Evolutionary conservation across 2,329 filamentous ascomycete species (phyloP), one percentile per base, ranked within the genome.

Genomic region (Monosporascus sp.): DNA sequence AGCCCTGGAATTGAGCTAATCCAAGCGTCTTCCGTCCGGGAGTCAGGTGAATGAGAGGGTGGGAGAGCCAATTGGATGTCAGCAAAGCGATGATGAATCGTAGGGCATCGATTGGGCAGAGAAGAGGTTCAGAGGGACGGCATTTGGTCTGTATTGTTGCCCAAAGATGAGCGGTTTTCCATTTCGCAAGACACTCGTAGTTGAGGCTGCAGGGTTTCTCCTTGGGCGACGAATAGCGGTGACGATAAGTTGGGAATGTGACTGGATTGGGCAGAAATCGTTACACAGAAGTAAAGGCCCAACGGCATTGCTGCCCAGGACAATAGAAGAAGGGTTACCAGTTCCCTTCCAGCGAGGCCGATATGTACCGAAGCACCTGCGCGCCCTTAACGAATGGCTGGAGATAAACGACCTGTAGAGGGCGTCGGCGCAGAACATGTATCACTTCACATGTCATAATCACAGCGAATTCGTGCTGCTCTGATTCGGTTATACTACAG

Each of bases 251-350:
- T 55, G 56, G 49, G 60, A 54, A 59, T 59, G 59, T 62, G 60
- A 59, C 60, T 62, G 57, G 59, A 62, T 67, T 65, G 65, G 64
- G 64, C 64, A 65, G 54, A 57, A 64, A 57, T 50, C 48, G 60
- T 57, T 57, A 59, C 57, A 59, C 53, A 53, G 57, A 51, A 51
- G 44, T 51, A 39, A 54, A 57, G 58, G 57, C 62, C 64, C 60
- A 65, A 63, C 58, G 54, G 52, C 54, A 46, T 62, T 59, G 59
- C 55, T 61, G 59, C 59, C 59, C 59, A 56, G 57, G 50, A 11
- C 20, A 20, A 39, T 39, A 18, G 37, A 11, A 7, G 17, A n/a
- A 39, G 3, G 15, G 17, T 17, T 18, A 24, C 39, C 18, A 43
- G 39, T 43, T 43, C 39, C 20, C 20, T 18, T 20, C 11, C 8